phyloP scores from a whole-genome alignment of 1,284 basidiomycete species.

The Pholiota adiposa region DNA sequence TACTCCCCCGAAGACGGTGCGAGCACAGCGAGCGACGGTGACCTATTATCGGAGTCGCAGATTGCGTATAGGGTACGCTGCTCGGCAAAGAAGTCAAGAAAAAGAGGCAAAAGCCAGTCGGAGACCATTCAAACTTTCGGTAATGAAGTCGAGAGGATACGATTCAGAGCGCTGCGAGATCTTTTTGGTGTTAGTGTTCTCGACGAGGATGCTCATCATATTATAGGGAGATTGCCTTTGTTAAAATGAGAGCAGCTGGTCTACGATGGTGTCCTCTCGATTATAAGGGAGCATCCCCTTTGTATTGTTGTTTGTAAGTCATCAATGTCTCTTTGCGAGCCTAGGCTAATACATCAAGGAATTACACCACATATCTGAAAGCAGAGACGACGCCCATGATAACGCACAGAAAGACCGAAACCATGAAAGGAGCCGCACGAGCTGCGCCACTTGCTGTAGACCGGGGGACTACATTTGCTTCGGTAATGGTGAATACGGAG shows the following conservation, averaged over 20 bases:
- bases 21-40: constrained; percentile 14
- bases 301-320: no score
- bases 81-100: constrained; percentile 32
- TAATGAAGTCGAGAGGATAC: constrained; percentile 37
- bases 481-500: no score
- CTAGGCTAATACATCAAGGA: no score
- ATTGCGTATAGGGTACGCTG: constrained; percentile 35
- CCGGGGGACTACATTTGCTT: no score
- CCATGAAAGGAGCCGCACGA: no score
- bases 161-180: constrained; percentile 34
- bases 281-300: no score
- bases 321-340: no score
- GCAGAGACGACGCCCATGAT: no score
- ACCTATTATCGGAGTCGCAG: constrained; percentile 10
- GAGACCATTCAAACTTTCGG: constrained; percentile 30
- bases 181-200: constrained; percentile 28
- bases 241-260: background rate
- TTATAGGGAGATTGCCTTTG: background rate
- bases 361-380: no score
- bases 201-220: background rate
- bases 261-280: no score
- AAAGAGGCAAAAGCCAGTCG: constrained; percentile 27
- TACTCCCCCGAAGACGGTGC: constrained; percentile 33
- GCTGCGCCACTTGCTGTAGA: no score
- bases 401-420: no score